These are phyloP conservation scores for Entrophospora sp. DNA, from an alignment of 192 early-diverging fungal species.

Conservation along the genomic window DNA sequence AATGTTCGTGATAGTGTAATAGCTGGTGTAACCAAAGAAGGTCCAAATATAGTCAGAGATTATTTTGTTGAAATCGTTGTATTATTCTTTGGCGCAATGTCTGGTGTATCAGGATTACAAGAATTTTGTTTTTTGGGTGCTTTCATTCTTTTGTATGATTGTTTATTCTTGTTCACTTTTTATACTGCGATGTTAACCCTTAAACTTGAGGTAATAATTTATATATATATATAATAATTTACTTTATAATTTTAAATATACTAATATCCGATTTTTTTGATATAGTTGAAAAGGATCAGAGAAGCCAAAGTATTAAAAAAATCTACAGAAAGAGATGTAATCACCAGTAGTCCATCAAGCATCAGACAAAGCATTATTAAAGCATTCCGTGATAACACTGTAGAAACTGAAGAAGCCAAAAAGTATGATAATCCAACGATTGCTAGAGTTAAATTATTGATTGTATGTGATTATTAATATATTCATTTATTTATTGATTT, in stretches of 20 bases:
- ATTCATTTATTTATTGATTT: neutral
- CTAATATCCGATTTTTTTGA: slow-evolving; percentile 3
- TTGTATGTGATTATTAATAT: slow-evolving; percentile 28
- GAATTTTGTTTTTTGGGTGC: slow-evolving; percentile 78
- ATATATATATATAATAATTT: neutral
- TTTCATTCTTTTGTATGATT: slow-evolving; percentile 76
- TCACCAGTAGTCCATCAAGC: slow-evolving; percentile 39
- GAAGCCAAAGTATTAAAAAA: slow-evolving; percentile 18
- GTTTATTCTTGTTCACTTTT: slow-evolving; percentile 73
- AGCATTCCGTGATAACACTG: slow-evolving; percentile 48
- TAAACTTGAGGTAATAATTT: slow-evolving; percentile 68
- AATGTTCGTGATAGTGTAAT: slow-evolving; percentile 56
- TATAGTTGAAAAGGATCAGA: slow-evolving; percentile 37
- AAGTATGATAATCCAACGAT: slow-evolving; percentile 45
- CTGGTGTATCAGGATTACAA: slow-evolving; percentile 63
- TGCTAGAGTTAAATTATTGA: slow-evolving; percentile 47
- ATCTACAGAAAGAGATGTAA: slow-evolving; percentile 6
- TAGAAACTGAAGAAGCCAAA: slow-evolving; percentile 22
- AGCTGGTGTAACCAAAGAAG: slow-evolving; percentile 56
- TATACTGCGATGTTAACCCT: slow-evolving; percentile 79
- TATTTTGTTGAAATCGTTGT: slow-evolving; percentile 78
- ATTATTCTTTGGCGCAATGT: slow-evolving; percentile 65
- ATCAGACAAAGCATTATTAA: slow-evolving; percentile 50
- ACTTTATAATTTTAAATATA: neutral
- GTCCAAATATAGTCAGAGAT: slow-evolving; percentile 57